Evolutionary conservation across 768 basidiomycete species (phyloP), one percentile per base, ranked within the genome.

Genomic region (Lentinula raphanica): DNA sequence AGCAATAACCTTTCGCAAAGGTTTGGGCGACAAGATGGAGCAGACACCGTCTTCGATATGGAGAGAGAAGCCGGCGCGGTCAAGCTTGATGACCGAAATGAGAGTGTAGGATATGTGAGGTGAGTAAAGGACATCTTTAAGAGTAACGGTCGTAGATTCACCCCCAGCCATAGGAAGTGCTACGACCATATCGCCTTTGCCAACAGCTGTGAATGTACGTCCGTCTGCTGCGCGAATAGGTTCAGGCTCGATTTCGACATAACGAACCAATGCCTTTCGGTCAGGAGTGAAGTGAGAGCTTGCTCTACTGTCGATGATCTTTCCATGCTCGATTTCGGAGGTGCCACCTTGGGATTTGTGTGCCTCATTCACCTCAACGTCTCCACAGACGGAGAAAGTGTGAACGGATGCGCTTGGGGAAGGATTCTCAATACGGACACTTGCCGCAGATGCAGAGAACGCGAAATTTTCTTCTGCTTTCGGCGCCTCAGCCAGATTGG

Each of bases 241-340:
- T 12, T 61, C 51, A n/a, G 60, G 65, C 27, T 27, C 17, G 23
- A 39, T 46, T 12, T 56, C 39, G 3, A 6, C 3, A 57, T 61
- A 74, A 40, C 67, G 66, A 23, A 63, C 45, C 59, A 76, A 69
- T 19, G 60, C 51, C 17, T 62, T n/a, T 6, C 65, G 49, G 48
- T 69, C 63, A 2, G 70, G 71, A 5, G 69, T 66, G 62, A 75
- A 72, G 49, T 75, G 74, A 23, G 59, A 60, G 11, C 61, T 70
- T 11, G 72, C 67, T 27, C 74, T 70, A 49, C 69, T 68, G 61
- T 76, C 68, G n/a, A 68, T 61, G 27, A 68, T 67, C 48, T 60
- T 56, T 21, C 46, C 58, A 5, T 36, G 56, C 31, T 32, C 31
- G 5, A 32, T 5, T 5, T 32, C 31, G 11, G 31, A 11, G 31